phyloP scores from a whole-genome alignment of 2,329 filamentous ascomycete species.

The Venturiaceae sp. region DNA sequence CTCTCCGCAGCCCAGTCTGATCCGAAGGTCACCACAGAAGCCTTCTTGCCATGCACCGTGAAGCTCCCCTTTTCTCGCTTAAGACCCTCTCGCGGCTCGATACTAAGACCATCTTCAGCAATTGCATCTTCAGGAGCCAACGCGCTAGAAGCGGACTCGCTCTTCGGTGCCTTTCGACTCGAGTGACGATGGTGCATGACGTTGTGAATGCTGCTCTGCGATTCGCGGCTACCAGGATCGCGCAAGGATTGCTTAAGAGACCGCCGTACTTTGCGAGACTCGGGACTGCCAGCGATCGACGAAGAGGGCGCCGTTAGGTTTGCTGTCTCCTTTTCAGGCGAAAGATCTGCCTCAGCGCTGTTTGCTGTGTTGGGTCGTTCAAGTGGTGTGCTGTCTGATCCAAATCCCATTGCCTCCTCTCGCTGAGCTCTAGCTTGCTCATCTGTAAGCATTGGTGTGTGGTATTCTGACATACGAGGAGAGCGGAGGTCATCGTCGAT shows the following conservation, averaged over 20 bases:
- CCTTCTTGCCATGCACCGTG: slow-evolving; percentile 95
- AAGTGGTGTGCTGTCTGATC: neutral
- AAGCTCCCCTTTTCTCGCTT: slow-evolving; percentile 78
- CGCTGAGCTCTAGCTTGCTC: slow-evolving; percentile 2
- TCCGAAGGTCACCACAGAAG: slow-evolving; percentile 92
- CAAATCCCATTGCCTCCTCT: neutral
- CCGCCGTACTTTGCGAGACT: slow-evolving; percentile 64
- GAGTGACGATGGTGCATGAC: slow-evolving; percentile 41
- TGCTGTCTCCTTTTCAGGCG: neutral
- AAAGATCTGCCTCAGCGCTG: neutral
- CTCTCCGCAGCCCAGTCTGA: slow-evolving; percentile 62
- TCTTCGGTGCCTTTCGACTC: slow-evolving; percentile 59
- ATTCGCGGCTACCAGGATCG: slow-evolving; percentile 16
- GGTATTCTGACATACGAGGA: slow-evolving; percentile 5
- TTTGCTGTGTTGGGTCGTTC: neutral
- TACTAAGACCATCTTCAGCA: slow-evolving; percentile 25
- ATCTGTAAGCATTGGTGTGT: slow-evolving; percentile 8
- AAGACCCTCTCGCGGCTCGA: slow-evolving; percentile 40
- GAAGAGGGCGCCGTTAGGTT: slow-evolving; percentile 4
- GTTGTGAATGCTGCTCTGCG: slow-evolving; percentile 43
- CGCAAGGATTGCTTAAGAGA: slow-evolving; percentile 85
- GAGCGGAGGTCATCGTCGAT: slow-evolving; percentile 15
- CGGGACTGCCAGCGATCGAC: slow-evolving; percentile 23
- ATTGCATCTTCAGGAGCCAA: slow-evolving; percentile 41
- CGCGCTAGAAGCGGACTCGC: slow-evolving; percentile 54